Percentiles rank a stretch among this genome's conserved stretches.
Evolutionary conservation across 257 asterid species (phyloP).

Genomic region (Scutellaria galericulata): DNA sequence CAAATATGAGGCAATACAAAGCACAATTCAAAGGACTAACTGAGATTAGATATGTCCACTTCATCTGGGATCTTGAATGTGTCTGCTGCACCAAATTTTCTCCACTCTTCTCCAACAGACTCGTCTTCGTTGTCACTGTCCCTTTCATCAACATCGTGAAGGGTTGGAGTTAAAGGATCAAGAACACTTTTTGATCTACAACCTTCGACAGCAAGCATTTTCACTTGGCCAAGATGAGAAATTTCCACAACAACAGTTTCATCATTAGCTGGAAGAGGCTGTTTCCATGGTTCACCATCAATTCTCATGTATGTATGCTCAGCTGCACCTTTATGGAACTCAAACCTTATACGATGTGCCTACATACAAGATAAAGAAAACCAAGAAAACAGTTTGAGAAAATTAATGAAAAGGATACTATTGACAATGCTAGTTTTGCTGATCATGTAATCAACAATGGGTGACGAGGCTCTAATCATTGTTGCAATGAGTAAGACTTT

Average conservation of each 20-base stretch:
- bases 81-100: slow-evolving; percentile 94
- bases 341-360: slow-evolving; percentile 79
- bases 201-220: slow-evolving; percentile 75
- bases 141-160: slow-evolving; percentile 44
- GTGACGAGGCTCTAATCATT: not conserved
- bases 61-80: slow-evolving; percentile 83
- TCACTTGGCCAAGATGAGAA: slow-evolving; percentile 77
- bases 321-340: slow-evolving; percentile 77
- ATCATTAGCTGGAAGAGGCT: slow-evolving; percentile 77
- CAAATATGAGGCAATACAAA: not conserved
- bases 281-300: slow-evolving; percentile 95
- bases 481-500: not conserved
- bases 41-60: slow-evolving; percentile 69
- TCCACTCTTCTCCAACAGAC: slow-evolving; percentile 53
- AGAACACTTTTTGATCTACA: slow-evolving; percentile 64
- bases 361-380: slow-evolving; percentile 19
- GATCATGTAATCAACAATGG: too few relatives aligned
- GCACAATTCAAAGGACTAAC: slow-evolving; percentile 39
- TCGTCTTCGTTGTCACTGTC: slow-evolving; percentile 63
- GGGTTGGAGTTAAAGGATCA: slow-evolving; percentile 53
- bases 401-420: not conserved
- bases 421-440: too few relatives aligned
- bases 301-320: slow-evolving; percentile 82
- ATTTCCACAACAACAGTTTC: slow-evolving; percentile 80
- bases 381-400: not conserved